Evolutionary conservation across 2,329 filamentous ascomycete genomes (phyloP).

Genomic region (Colletotrichum lentis): DNA sequence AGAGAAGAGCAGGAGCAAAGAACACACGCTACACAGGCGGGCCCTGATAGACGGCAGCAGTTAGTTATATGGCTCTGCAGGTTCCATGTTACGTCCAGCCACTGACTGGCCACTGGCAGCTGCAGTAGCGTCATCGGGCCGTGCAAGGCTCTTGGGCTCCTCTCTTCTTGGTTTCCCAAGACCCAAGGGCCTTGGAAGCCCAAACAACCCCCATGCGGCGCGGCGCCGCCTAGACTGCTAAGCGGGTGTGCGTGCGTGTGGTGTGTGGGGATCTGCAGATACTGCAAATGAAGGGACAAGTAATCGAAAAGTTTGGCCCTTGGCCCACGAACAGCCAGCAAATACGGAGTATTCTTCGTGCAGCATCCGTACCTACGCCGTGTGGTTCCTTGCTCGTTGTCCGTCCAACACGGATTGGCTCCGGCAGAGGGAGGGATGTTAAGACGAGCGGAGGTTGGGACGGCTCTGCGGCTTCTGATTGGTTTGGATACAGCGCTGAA

Average conservation of each 20-base stretch:
- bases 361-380: background rate
- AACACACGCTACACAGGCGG: constrained; percentile 3
- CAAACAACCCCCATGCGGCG: constrained; percentile 21
- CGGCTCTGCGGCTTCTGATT: constrained; percentile 15
- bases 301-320: constrained; percentile 17
- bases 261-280: constrained; percentile 9
- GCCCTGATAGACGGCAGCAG: constrained; percentile 21
- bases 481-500: background rate
- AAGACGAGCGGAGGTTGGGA: constrained; percentile 20
- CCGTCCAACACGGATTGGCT: constrained; percentile 30
- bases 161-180: constrained; percentile 1
- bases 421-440: constrained; percentile 10
- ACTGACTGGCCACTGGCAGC: constrained; percentile 38
- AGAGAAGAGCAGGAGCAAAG: constrained; percentile 8
- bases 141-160: constrained; percentile 20
- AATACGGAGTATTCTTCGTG: constrained; percentile 1
- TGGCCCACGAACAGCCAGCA: constrained; percentile 7
- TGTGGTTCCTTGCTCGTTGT: constrained; percentile 29
- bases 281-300: background rate
- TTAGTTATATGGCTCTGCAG: constrained; percentile 32
- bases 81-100: constrained; percentile 29
- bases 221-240: background rate
- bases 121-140: constrained; percentile 38
- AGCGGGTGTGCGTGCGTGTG: constrained; percentile 6
- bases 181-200: constrained; percentile 13